Conservation (phyloP, 352 stramenopile genomes). For the Globisporangium yorkense region DNA sequence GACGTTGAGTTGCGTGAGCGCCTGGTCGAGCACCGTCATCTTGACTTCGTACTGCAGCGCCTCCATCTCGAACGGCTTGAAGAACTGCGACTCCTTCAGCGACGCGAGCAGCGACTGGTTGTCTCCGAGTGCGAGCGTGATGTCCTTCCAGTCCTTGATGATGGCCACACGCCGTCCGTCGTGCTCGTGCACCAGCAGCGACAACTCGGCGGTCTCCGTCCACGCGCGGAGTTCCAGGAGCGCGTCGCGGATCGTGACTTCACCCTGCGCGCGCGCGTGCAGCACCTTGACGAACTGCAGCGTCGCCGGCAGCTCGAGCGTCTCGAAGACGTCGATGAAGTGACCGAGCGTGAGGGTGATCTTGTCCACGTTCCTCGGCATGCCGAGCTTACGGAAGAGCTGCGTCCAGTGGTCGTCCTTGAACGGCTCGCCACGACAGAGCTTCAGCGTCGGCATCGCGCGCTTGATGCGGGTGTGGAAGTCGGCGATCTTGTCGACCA, state of each 20-base stretch:
- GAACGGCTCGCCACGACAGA: constrained; percentile 92
- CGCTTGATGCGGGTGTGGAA: constrained; percentile 83
- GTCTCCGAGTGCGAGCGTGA: constrained; percentile 92
- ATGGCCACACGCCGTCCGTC: constrained; percentile 73
- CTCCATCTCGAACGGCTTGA: constrained; percentile 92
- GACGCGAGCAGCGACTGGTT: constrained; percentile 93
- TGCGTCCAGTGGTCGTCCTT: constrained; percentile 96
- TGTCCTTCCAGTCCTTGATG: constrained; percentile 95
- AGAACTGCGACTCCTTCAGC: constrained; percentile 95
- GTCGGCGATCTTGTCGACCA: constrained; percentile 73
- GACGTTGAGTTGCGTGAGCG: constrained; percentile 78
- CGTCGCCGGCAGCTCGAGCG: constrained; percentile 73
- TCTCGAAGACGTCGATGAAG: constrained; percentile 79
- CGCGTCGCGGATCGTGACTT: constrained; percentile 94
- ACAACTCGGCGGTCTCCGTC: constrained; percentile 89
- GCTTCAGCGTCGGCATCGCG: constrained; percentile 90
- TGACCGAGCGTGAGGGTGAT: constrained; percentile 89
- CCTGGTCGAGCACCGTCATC: constrained; percentile 82
- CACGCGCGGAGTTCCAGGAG: constrained; percentile 92
- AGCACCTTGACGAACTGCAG: constrained; percentile 93
- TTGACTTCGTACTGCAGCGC: constrained; percentile 89
- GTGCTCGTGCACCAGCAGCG: constrained; percentile 86
- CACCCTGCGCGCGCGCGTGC: constrained; percentile 83
- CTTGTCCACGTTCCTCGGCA: constrained; percentile 81
- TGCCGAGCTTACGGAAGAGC: constrained; percentile 89